Evolutionary conservation across 1,139 yeast species (phyloP), one percentile per base, ranked within the genome.

Genomic region (Torulaspora globosa): DNA sequence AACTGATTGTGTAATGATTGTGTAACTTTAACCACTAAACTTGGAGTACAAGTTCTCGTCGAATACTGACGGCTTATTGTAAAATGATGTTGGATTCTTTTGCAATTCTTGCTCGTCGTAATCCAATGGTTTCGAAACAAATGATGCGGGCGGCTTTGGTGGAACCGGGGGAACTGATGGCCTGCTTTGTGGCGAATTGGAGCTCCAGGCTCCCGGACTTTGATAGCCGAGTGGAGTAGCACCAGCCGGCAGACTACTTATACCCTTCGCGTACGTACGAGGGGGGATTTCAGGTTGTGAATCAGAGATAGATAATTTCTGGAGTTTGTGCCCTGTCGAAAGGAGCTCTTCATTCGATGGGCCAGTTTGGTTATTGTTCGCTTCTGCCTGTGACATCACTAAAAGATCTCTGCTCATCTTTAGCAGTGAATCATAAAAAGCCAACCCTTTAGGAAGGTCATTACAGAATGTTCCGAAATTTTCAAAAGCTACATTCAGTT

Each of bases 391-490:
- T 1, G 41, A 19, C 23, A 52, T 68, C 64, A 44, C 54, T 56
- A 9, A 67, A 60, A 57, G 67, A 60, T 52, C 69, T 63, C 37
- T 65, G 60, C 47, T 71, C 70, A 57, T 71, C 67, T 67, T 67
- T 26, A 73, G 63, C 39, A 89, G 67, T 38, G 79, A 76, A 3
- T 69, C 67, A 62, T 90, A 90, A 57, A 88, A 85, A 10, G 69
- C 73, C 11, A 66, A 60, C 0, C 95, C 95, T 53, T 78, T 80
- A 10, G 67, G 65, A 46, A 80, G 65, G 2, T 95, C 95, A 8
- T 69, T 68, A 14, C 71, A 68, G 54, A 82, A 82, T 26, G 75
- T 73, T 29, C 68, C 72, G 83, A 92, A 88, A 14, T 67, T 65
- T 5, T 70, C 68, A 47, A 70, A 71, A 0, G 80, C 75, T 26